Percentiles rank a stretch among this genome's conserved stretches.
Conservation (phyloP, 2,329 filamentous ascomycete genomes). For the Pyrenophora tritici-repentis region DNA sequence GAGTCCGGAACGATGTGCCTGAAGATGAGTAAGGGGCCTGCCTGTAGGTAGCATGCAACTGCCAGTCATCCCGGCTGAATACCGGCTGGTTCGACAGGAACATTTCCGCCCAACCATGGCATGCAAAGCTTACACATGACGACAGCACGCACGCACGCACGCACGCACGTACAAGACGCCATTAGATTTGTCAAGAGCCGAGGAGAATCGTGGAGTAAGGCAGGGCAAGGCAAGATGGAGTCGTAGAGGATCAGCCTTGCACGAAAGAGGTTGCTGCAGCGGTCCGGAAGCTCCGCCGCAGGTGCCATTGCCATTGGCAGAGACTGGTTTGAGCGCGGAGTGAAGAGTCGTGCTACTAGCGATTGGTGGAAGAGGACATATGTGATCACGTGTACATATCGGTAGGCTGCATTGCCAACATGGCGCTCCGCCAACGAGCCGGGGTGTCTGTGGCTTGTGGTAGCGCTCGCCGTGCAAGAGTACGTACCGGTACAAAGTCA, state of each 20-base stretch:
- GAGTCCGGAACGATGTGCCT: conserved; percentile 40
- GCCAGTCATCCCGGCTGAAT: conserved; percentile 21
- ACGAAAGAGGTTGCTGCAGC: conserved; percentile 6
- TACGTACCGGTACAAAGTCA: conserved; percentile 7
- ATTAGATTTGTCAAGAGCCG: conserved; percentile 23
- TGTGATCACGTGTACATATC: conserved; percentile 19
- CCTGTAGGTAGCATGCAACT: conserved; percentile 10
- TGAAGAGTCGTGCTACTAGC: conserved; percentile 9
- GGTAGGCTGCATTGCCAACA: conserved; percentile 10
- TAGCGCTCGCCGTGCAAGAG: conserved; percentile 10
- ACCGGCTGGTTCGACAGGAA: conserved; percentile 30
- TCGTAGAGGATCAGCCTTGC: conserved; percentile 23
- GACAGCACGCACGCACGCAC: conserved; percentile 5
- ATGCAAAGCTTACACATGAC: conserved; percentile 9
- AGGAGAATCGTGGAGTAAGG: conserved; percentile 17
- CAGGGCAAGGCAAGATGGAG: conserved; percentile 5
- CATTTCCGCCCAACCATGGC: conserved; percentile 11
- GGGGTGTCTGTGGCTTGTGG: conserved; percentile 9
- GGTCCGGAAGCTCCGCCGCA: conserved; percentile 13
- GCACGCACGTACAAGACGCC: neutral
- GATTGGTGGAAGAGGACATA: conserved; percentile 20
- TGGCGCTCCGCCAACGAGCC: conserved; percentile 20
- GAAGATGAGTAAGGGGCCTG: conserved; percentile 20
- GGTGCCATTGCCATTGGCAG: conserved; percentile 15
- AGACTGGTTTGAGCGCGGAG: conserved; percentile 23